Evolutionary conservation across 352 stramenopile genomes (phyloP), one percentile per base, ranked within the genome.

Genomic region (Globisporangium cystogenes): DNA sequence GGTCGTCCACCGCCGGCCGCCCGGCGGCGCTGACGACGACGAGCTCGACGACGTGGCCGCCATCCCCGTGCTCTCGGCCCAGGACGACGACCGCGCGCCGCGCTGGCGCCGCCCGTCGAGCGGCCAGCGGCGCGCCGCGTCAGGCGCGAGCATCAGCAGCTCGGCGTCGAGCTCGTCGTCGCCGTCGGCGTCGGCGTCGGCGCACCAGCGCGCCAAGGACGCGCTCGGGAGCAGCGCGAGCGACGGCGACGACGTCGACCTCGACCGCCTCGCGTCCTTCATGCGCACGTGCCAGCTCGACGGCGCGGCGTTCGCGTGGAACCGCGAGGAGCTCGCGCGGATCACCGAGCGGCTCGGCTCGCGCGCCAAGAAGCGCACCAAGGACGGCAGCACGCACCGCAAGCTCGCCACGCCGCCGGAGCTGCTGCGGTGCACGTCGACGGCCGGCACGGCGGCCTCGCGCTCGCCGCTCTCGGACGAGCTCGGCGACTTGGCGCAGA

Each of bases 261-360:
- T 14, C 6, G 39, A n/a, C 18, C 39, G 20, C 39, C 6, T 45
- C 40, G 40, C 40, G 18, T 11, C 16, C 18, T 26, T 45, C 4
- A 12, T 27, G 40, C 40, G 21, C 8, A 2, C n/a, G 18, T 23
- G 18, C 2, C 20, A 27, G 1, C 18, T 26, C 50, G 53, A 66
- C 31, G 41, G 61, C n/a, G 15, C 48, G 4, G 41, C 43, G 4
- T 64, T 77, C 29, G 58, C 29, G 24, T 77, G 68, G 68, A 77
- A 77, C 47, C 35, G 58, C 27, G 58, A 72, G 53, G 68, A 77
- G 53, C 42, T 77, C 37, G 37, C 61, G 39, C 63, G 68, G 35
- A 56, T 77, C 37, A 59, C 65, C 27, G 43, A 24, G 10, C 41
- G 49, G 1, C 33, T 62, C 46, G 55, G 40, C 60, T 65, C 41